Evolutionary conservation across 2,329 filamentous ascomycete species (phyloP).

Genomic region (Metarhizium brunneum): DNA sequence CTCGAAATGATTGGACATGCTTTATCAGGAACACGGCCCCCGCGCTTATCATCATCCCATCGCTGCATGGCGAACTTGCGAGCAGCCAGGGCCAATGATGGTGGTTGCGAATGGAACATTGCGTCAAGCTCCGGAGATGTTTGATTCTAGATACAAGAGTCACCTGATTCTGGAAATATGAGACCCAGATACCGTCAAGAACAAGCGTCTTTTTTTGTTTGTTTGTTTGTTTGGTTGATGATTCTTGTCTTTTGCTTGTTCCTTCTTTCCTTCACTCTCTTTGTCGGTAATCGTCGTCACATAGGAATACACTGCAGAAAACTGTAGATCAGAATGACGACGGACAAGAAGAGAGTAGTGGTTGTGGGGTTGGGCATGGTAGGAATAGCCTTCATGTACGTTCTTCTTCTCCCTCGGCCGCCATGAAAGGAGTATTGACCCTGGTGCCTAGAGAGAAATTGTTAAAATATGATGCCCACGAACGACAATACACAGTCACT

Average conservation of each 20-base stretch:
- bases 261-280: not conserved
- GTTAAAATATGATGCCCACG: constrained; percentile 70
- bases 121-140: too few relatives aligned
- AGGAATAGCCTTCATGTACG: constrained; percentile 71
- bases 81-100: not conserved
- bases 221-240: not conserved
- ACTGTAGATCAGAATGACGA: not conserved
- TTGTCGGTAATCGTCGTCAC: not conserved
- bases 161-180: too few relatives aligned
- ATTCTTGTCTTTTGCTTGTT: not conserved
- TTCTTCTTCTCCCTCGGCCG: constrained; percentile 8
- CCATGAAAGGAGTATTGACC: not conserved
- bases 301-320: not conserved
- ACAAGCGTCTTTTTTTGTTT: not conserved
- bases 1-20: constrained; percentile 1
- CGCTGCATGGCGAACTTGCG: too few relatives aligned
- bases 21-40: not conserved
- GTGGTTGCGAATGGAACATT: too few relatives aligned
- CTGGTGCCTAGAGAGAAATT: constrained; percentile 66
- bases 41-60: not conserved
- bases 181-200: not conserved
- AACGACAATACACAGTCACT: constrained; percentile 68
- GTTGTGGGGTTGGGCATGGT: constrained; percentile 85
- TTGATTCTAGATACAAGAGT: not conserved
- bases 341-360: constrained; percentile 53